Evolutionary conservation across 2,329 filamentous ascomycete species (phyloP), one percentile per base, ranked within the genome.

Genomic region (Pseudofabraea citricarpa): DNA sequence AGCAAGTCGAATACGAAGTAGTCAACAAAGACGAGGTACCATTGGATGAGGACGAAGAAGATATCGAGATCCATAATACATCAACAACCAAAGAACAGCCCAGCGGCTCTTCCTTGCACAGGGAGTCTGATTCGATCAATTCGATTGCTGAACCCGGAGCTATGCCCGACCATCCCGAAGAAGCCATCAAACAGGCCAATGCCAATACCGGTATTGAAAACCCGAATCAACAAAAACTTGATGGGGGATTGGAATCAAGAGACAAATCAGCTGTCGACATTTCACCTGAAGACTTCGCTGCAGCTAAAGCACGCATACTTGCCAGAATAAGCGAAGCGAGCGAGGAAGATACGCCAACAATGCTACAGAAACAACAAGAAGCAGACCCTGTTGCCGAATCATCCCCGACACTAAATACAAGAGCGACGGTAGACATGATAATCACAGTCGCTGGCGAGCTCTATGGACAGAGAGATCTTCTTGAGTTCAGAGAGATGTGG

Each of bases 391-490:
- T 19, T 1, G 29, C 37, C 22, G 41, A 39, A 27, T 15, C 20
- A 29, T 12, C 22, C 19, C 16, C 21, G n/a, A 9, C 18, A 39
- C 61, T 43, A 65, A 74, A 45, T 61, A 66, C 46, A 50, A 68
- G 47, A 55, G 84, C 81, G n/a, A 90, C 89, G 31, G 72, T 96
- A 24, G 90, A 94, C 65, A 95, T 95, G 88, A 87, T 96, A 41
- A 71, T 96, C 53, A 93, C 87, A 0, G 75, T 96, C 26, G 83
- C 86, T 37, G 90, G 89, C 55, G 90, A 95, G 65, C 81, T 87
- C 52, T 97, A 90, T 65, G 90, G 91, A 1, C 91, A 97, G 66
- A 75, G 84, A 51, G 91, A 97, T 64, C 66, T 96, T 49, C 74
- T 96, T 38, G 81, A 86, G 56, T 86, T 83, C 49, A 77, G 89